Conservation (phyloP, 257 asterid species). For the Solanum virginianum region DNA sequence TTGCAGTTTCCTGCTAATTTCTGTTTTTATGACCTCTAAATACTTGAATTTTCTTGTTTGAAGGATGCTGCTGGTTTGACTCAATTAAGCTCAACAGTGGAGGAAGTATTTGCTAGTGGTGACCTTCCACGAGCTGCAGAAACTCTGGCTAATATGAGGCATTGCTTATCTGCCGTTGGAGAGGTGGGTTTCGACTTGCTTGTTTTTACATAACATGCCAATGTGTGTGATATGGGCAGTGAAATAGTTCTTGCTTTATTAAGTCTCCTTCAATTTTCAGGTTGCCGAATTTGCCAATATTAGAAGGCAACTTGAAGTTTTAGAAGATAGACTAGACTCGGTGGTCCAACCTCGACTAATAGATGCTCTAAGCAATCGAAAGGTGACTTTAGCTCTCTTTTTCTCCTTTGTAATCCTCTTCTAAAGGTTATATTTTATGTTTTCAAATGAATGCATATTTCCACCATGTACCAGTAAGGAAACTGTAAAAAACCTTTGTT, state of each 20-base stretch:
- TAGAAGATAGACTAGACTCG: constrained; percentile 93
- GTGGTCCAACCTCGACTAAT: constrained; percentile 96
- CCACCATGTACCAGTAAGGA: neutral
- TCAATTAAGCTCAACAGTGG: constrained; percentile 92
- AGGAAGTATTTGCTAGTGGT: constrained; percentile 96
- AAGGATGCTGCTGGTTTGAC: constrained; percentile 99
- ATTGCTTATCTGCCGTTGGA: constrained; percentile 95
- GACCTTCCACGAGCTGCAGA: constrained; percentile 98
- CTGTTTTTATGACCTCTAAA: neutral
- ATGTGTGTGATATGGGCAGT: neutral
- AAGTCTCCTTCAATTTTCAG: constrained; percentile 27
- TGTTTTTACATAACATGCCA: neutral
- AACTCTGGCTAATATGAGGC: constrained; percentile 94
- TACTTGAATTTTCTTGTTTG: constrained; percentile 11
- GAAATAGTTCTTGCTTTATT: neutral
- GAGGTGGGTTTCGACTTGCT: constrained; percentile 36
- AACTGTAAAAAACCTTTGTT: neutral
- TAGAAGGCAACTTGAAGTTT: constrained; percentile 94
- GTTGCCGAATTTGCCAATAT: constrained; percentile 99
- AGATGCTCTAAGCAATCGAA: constrained; percentile 76
- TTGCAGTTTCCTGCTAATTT: constrained; percentile 1
- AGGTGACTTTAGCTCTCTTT: constrained; percentile 36
- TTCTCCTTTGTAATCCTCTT: constrained; percentile 4
- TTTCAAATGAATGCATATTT: constrained; percentile 8
- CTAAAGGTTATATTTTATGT: neutral